Percentiles rank a stretch among this genome's conserved stretches.
These are phyloP conservation scores for Phycomyces nitens DNA, from an alignment of 192 early-diverging fungal species.

Conservation along the genomic window DNA sequence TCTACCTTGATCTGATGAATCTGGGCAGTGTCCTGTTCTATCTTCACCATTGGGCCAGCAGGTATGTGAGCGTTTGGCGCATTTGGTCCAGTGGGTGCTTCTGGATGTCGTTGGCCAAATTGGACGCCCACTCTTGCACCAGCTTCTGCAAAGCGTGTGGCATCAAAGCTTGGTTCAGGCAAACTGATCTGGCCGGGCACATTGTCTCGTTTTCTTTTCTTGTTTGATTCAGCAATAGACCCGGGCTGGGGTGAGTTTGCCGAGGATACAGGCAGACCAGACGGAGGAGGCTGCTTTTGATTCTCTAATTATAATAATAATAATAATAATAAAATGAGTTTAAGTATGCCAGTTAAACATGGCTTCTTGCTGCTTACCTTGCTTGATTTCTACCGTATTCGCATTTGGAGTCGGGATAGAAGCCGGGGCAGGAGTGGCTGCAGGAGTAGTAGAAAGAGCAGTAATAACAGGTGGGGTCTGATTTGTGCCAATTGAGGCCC, in stretches of 20 bases:
- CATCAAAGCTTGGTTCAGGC: conserved; percentile 31
- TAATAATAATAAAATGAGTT: too few species aligned
- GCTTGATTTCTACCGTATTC: too few species aligned
- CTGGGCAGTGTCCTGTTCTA: not conserved
- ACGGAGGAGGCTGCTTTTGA: too few species aligned
- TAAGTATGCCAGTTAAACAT: too few species aligned
- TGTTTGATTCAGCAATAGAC: conserved; percentile 18
- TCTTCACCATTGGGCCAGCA: not conserved
- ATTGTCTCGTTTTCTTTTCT: conserved; percentile 38
- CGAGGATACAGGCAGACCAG: not conserved
- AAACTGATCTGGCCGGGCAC: conserved; percentile 28
- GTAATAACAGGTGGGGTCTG: not conserved
- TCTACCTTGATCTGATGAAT: not conserved
- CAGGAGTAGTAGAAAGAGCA: not conserved
- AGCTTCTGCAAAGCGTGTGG: conserved; percentile 19
- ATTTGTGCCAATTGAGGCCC: not conserved
- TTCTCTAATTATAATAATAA: too few species aligned
- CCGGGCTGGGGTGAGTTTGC: conserved; percentile 22
- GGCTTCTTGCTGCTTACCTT: too few species aligned
- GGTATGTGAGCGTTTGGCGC: not conserved
- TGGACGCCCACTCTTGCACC: conserved; percentile 10
- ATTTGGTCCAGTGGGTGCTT: not conserved
- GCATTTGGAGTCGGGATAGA: too few species aligned
- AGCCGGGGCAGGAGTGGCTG: too few species aligned
- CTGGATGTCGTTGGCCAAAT: not conserved